Evolutionary conservation across 108 stramenopile genomes (phyloP).

Genomic region (Asterionellopsis glacialis): DNA sequence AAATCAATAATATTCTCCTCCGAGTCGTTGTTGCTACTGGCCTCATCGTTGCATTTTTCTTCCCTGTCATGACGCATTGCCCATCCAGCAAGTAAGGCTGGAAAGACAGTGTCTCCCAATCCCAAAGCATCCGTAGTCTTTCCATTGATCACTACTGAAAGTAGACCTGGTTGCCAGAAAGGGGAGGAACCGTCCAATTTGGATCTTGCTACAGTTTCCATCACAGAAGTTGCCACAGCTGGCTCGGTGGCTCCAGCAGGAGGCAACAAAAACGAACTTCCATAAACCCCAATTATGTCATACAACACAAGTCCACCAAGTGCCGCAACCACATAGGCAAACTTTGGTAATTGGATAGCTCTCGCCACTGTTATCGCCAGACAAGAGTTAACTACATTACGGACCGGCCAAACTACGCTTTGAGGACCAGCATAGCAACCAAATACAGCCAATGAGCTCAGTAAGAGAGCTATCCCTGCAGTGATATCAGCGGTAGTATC

Average conservation of each 20-base stretch:
- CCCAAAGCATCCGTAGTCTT: slow-evolving; percentile 39
- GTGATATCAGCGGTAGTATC: no score
- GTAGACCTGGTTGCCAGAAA: slow-evolving; percentile 43
- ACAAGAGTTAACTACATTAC: slow-evolving; percentile 50
- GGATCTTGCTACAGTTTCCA: slow-evolving; percentile 12
- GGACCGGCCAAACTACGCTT: slow-evolving; percentile 34
- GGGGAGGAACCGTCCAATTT: neutral
- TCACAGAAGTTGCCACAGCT: neutral
- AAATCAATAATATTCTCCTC: no score
- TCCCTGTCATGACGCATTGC: slow-evolving; percentile 21
- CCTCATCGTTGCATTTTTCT: neutral
- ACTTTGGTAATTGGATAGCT: slow-evolving; percentile 25
- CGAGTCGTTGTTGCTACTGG: neutral
- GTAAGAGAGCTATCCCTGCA: slow-evolving; percentile 1
- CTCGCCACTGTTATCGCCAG: slow-evolving; percentile 44
- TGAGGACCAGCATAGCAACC: slow-evolving; percentile 15
- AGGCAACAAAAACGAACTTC: slow-evolving; percentile 27
- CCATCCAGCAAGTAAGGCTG: slow-evolving; percentile 39
- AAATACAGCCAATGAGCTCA: slow-evolving; percentile 4
- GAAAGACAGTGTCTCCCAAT: slow-evolving; percentile 55
- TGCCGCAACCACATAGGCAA: slow-evolving; percentile 15
- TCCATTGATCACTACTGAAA: slow-evolving; percentile 27
- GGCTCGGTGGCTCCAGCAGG: slow-evolving; percentile 7
- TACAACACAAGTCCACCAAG: slow-evolving; percentile 23
- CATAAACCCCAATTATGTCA: slow-evolving; percentile 8